Evolutionary conservation across 1,284 basidiomycete species (phyloP).

Genomic region (Jaminaea rosea): DNA sequence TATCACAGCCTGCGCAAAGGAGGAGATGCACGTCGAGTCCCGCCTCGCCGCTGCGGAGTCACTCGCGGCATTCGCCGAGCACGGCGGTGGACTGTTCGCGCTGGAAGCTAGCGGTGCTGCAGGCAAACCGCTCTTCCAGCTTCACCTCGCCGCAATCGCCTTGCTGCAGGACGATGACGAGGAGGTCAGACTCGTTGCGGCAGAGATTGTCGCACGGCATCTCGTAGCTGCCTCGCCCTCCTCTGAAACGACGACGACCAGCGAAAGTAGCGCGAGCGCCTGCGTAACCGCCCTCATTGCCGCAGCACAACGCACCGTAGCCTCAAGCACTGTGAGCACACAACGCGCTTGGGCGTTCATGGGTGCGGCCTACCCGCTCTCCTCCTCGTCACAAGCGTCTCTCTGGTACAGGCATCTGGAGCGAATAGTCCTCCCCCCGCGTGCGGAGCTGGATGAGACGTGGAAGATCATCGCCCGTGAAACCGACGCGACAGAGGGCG

Average conservation of each 20-base stretch:
- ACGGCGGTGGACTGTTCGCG: not conserved
- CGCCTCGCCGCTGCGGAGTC: not conserved
- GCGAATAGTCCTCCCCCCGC: no score
- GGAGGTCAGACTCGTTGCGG: not conserved
- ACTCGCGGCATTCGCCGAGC: not conserved
- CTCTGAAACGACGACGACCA: no score
- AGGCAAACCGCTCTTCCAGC: not conserved
- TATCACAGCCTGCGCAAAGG: not conserved
- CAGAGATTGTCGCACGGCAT: not conserved
- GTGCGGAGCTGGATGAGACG: no score
- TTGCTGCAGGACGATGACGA: conserved; percentile 1
- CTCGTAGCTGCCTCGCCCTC: no score
- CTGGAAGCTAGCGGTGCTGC: not conserved
- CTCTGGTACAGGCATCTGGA: no score
- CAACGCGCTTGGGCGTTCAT: not conserved
- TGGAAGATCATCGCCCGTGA: no score
- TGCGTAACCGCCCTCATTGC: not conserved
- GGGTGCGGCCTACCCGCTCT: not conserved
- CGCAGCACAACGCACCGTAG: not conserved
- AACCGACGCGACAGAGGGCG: no score
- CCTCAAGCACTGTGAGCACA: not conserved
- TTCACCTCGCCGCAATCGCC: not conserved
- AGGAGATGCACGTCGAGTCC: not conserved
- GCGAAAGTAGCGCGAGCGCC: no score
- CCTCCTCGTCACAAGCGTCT: not conserved